A percentile compares a stretch with the other conserved stretches of the same genome.
These are phyloP conservation scores for Kazachstania bromeliacearum DNA, from an alignment of 805 yeast species.

Conservation along the genomic window DNA sequence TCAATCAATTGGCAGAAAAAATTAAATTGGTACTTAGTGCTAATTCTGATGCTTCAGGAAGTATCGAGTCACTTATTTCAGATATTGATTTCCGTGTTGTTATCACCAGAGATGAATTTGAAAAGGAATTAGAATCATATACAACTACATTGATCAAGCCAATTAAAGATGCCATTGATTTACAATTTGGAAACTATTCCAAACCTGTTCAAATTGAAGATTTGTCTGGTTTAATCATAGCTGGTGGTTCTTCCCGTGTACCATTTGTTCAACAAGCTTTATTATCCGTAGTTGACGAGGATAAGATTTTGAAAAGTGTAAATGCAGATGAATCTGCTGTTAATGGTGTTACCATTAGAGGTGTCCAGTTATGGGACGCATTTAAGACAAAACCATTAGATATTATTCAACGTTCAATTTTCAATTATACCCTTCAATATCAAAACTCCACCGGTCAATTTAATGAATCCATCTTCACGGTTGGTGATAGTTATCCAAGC, in stretches of 20 bases:
- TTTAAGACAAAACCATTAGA: slow-evolving; percentile 50
- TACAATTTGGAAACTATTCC: slow-evolving; percentile 25
- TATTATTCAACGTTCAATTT: slow-evolving; percentile 47
- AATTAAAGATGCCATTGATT: slow-evolving; percentile 40
- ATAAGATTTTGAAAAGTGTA: slow-evolving; percentile 64
- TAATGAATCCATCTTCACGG: slow-evolving; percentile 35
- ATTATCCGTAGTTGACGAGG: slow-evolving; percentile 45
- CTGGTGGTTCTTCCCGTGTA: slow-evolving; percentile 88
- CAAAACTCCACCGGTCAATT: slow-evolving; percentile 22
- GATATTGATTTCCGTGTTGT: slow-evolving; percentile 65
- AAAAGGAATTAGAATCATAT: slow-evolving; percentile 32
- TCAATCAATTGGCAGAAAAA: slow-evolving; percentile 79
- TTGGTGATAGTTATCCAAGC: slow-evolving; percentile 33
- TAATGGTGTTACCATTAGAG: slow-evolving; percentile 80
- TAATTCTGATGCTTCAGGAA: slow-evolving; percentile 66
- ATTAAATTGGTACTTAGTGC: slow-evolving; percentile 84
- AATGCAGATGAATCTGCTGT: slow-evolving; percentile 95
- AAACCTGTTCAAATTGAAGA: slow-evolving; percentile 28
- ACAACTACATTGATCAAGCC: slow-evolving; percentile 42
- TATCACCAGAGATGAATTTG: slow-evolving; percentile 77
- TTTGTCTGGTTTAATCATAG: slow-evolving; percentile 58
- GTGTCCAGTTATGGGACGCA: slow-evolving; percentile 60
- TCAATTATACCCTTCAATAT: slow-evolving; percentile 36
- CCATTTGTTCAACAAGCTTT: slow-evolving; percentile 73
- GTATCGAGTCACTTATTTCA: slow-evolving; percentile 63